A percentile compares a stretch with the other conserved stretches of the same genome.
phyloP scores from a whole-genome alignment of 164 flowering plant genomes.

The Liquidambar formosana region DNA sequence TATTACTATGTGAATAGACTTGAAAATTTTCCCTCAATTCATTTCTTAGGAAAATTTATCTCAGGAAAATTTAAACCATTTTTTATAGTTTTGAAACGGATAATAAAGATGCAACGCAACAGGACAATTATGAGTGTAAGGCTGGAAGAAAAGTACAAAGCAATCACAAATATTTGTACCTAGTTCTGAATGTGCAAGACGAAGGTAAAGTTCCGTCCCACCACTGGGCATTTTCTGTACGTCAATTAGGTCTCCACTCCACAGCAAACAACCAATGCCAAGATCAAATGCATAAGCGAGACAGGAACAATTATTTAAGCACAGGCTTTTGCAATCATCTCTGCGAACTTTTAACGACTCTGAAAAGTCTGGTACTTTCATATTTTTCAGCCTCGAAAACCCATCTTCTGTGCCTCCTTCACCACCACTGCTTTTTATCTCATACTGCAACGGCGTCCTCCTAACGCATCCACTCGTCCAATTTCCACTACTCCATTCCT shows the following conservation, averaged over 20 bases:
- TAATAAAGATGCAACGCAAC: too few species aligned
- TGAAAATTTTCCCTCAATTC: too few species aligned
- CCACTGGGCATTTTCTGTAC: not conserved
- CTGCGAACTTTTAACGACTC: not conserved
- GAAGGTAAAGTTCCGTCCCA: conserved; percentile 24
- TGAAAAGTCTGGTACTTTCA: conserved; percentile 32
- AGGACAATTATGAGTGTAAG: too few species aligned
- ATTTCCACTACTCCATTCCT: conserved; percentile 24
- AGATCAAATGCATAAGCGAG: too few species aligned
- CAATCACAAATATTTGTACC: conserved; percentile 10
- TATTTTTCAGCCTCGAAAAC: conserved; percentile 22
- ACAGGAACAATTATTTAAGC: conserved; percentile 7
- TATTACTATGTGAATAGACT: too few species aligned
- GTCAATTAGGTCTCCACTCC: conserved; percentile 5
- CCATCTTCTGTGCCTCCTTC: conserved; percentile 25
- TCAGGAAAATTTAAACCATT: too few species aligned
- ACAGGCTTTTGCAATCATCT: conserved; percentile 13
- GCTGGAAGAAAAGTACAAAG: too few species aligned
- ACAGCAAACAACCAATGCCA: too few species aligned
- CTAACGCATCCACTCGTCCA: conserved; percentile 35
- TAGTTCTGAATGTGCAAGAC: conserved; percentile 23
- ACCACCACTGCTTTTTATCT: not conserved
- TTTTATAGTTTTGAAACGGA: too few species aligned
- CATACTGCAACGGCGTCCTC: conserved; percentile 14
- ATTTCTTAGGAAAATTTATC: too few species aligned